phyloP scores from a whole-genome alignment of 208 protist species.

The Wallacemonas sp. region DNA sequence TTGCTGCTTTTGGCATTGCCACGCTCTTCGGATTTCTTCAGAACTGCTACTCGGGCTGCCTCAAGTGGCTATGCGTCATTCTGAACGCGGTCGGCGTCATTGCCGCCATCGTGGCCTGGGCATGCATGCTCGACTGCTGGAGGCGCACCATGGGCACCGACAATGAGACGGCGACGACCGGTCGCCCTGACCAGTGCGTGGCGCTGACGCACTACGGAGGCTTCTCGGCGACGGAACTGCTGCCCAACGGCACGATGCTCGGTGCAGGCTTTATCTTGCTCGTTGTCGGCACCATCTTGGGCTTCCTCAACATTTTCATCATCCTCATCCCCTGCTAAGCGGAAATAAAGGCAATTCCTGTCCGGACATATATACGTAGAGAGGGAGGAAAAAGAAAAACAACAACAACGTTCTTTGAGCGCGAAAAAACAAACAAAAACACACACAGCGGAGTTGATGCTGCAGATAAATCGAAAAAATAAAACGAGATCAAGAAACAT shows the following conservation, averaged over 20 bases:
- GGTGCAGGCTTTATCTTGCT: conserved; percentile 51
- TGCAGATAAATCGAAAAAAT: no score
- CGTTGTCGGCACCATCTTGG: conserved; percentile 27
- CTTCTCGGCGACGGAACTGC: conserved; percentile 3
- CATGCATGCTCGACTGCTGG: conserved; percentile 32
- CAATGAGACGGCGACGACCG: not conserved
- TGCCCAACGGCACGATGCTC: conserved; percentile 27
- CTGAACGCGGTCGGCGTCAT: conserved; percentile 32
- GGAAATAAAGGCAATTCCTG: not conserved
- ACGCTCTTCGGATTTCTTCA: conserved; percentile 23
- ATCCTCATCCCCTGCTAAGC: conserved; percentile 32
- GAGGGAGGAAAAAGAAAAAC: not conserved
- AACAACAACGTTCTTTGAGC: not conserved
- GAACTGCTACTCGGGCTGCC: conserved; percentile 48
- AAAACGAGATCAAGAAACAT: no score
- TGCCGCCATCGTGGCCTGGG: conserved; percentile 34
- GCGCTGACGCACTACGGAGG: conserved; percentile 26
- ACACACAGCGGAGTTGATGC: no score
- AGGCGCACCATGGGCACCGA: conserved; percentile 18
- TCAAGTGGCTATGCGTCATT: conserved; percentile 30
- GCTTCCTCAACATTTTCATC: conserved; percentile 41
- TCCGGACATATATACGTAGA: conserved; percentile 6
- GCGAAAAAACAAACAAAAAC: no score
- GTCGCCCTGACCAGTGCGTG: conserved; percentile 13
- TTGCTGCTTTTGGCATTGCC: conserved; percentile 17